Conservation (phyloP, 2,329 filamentous ascomycete species). For the Cercospora sp. region DNA sequence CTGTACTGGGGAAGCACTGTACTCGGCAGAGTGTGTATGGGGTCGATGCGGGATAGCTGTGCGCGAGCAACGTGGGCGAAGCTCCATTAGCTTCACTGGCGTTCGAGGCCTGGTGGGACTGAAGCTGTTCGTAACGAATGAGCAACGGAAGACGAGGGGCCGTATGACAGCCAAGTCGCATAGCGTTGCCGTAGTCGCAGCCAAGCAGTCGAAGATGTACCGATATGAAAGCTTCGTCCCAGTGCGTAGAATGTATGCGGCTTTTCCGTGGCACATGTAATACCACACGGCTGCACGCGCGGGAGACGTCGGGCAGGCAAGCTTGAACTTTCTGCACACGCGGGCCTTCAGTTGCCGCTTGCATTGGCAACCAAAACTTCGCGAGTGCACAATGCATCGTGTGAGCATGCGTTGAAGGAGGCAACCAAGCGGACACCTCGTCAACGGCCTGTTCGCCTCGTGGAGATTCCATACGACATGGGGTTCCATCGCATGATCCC, state of each 20-base stretch:
- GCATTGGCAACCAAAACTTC: neutral
- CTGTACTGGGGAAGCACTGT: neutral
- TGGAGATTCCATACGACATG: neutral
- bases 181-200: slow-evolving; percentile 5
- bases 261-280: neutral
- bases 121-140: slow-evolving; percentile 1
- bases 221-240: slow-evolving; percentile 6
- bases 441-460: neutral
- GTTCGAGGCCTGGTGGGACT: neutral
- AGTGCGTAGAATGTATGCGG: neutral
- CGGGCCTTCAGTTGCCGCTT: neutral
- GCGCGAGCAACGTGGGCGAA: slow-evolving; percentile 4
- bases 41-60: slow-evolving; percentile 12
- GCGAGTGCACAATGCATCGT: neutral
- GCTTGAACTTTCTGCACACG: neutral
- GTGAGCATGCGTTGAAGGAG: neutral
- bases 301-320: neutral
- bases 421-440: neutral
- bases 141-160: neutral
- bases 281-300: neutral
- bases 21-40: slow-evolving; percentile 7
- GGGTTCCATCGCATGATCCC: neutral
- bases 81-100: neutral
- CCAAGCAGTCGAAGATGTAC: slow-evolving; percentile 1
- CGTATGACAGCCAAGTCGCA: slow-evolving; percentile 11